A percentile compares a stretch with the other conserved stretches of the same genome.
phyloP scores from a whole-genome alignment of 805 yeast genomes.

The Saitoella complicata region DNA sequence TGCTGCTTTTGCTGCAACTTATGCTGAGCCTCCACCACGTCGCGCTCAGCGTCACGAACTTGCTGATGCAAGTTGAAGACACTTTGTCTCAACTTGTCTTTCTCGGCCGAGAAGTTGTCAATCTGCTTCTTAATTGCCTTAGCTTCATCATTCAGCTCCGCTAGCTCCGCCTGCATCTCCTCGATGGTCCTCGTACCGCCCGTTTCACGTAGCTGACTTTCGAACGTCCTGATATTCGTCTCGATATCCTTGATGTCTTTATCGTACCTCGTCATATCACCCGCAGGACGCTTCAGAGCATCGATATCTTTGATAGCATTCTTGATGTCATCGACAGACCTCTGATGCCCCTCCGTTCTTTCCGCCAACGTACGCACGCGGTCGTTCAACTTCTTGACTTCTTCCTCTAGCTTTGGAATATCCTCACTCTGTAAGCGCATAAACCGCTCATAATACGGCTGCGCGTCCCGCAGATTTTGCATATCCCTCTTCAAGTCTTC shows the following conservation, averaged over 20 bases:
- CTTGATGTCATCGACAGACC: constrained; percentile 6
- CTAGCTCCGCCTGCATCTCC: constrained; percentile 14
- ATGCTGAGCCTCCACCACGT: constrained; percentile 37
- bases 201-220: constrained; percentile 16
- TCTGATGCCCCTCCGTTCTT: too few relatives aligned
- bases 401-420: constrained; percentile 1
- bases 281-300: constrained; percentile 18
- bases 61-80: constrained; percentile 30
- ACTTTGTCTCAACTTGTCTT: constrained; percentile 31
- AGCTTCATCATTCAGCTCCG: constrained; percentile 24
- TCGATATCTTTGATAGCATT: constrained; percentile 14
- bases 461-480: too few relatives aligned
- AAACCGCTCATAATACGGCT: too few relatives aligned
- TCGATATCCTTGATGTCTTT: constrained; percentile 17
- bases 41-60: constrained; percentile 37
- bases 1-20: constrained; percentile 32
- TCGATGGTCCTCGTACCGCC: constrained; percentile 11
- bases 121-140: constrained; percentile 26
- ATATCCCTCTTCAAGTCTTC: constrained; percentile 7
- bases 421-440: constrained; percentile 3
- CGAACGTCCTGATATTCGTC: constrained; percentile 13
- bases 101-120: constrained; percentile 24
- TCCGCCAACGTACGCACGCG: too few relatives aligned
- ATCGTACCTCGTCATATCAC: constrained; percentile 15
- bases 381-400: not conserved